Evolutionary conservation across 176 grass and related monocot genomes (phyloP), one percentile per base, ranked within the genome.

Genomic region (Oryza officinalis): DNA sequence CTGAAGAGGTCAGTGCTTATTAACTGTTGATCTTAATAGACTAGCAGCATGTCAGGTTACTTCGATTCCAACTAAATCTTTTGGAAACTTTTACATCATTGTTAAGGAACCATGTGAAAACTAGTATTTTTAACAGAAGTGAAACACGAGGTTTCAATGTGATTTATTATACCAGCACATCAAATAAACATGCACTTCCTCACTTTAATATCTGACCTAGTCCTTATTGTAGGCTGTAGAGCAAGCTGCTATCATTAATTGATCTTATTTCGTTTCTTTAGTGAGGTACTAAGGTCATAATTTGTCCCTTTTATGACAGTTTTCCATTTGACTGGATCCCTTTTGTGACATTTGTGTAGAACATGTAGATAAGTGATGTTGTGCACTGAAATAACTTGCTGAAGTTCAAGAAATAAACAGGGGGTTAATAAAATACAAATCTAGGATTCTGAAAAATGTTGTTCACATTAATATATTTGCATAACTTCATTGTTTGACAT

Each of bases 1-100:
- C 67, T 88, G 72, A 87, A 81, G 81, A 89, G 92, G 92, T 93
- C 49, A 87, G 54, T 78, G 40, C 54, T 85, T 74, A 60, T 54
- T 75, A 23, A 85, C n/a, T 63, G 41, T 52, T 75, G n/a, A 50
- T 59, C 64, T 85, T 81, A 52, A 57, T 50, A 41, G 22, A n/a
- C 38, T 18, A 4, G 22, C 20, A 60, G 54, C 44, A 37, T 84
- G 65, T 20, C 72, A 77, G 4, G 50, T 63, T 44, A 22, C 45
- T 50, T 61, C 67, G 63, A 27, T 44, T 87, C 78, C 46, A 67
- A 44, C 13, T 13, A 60, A 75, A 74, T 46, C 28, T 74, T 8
- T 61, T 67, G 64, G 31, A 80, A 47, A 50, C 50, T 52, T 71
- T 43, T 57, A 61, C 10, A n/a, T 57, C 28, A 65, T 1, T 76